Evolutionary conservation across 768 basidiomycete species (phyloP), one percentile per base, ranked within the genome.

Genomic region (Sarcomyxa edulis): DNA sequence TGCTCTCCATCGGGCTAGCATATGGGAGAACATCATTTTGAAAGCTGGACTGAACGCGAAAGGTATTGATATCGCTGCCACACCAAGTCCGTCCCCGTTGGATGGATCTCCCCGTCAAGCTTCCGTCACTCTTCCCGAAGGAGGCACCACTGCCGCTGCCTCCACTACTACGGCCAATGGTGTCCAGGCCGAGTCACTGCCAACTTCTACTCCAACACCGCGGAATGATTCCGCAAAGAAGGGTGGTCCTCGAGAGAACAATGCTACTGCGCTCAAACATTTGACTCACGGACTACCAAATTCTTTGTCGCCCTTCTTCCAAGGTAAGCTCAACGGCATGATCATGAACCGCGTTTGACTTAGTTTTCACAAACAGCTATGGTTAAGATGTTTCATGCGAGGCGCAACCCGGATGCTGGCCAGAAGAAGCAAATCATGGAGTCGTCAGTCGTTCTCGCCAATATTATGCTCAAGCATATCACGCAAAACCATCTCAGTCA

Each of bases 11-110:
- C 78, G 89, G 11, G 76, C 81, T 1, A 81, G 78, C 44, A 75
- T 90, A 5, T 90, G 88, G 85, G 90, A 95, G 61, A 92, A 89
- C 48, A 84, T 90, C 27, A 61, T 79, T 12, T 70, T 96, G 35
- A 85, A 84, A 48, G 65, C 70, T 12, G 76, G 73, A 18, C 59
- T 83, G 27, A 57, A 67, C 11, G 57, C 64, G 11, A 75, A 69
- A 48, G 78, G 78, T 26, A 77, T 81, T 29, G 67, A 73, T 36
- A 50, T 76, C 12, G 59, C 67, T 39, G 50, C 64, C 15, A 69
- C 68, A 4, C 61, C 66, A 10, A 49, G 52, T 24, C 52, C 65
- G 10, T 72, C 77, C 10, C 71, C 78, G 6, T 40, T 70, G 23
- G 69, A 69, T 37, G 67, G 66, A 41, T 71, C 73, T 5, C 69